phyloP scores from a whole-genome alignment of 129 eudicot genomes.

The Helichrysum umbraculigerum region DNA sequence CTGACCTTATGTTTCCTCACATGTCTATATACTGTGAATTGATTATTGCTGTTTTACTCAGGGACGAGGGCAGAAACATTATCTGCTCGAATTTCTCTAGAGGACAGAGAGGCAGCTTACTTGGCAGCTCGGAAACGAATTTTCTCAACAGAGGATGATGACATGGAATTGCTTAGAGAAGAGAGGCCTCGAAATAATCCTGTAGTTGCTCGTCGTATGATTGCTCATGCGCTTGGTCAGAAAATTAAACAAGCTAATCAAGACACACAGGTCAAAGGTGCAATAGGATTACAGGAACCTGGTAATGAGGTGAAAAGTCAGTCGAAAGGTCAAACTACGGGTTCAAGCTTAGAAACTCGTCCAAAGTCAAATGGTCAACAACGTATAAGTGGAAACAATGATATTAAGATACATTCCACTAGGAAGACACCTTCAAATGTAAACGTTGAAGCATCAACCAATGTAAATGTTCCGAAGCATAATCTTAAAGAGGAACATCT shows the following conservation, averaged over 20 bases:
- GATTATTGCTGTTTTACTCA: constrained; percentile 22
- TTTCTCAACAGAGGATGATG: constrained; percentile 49
- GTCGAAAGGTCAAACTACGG: constrained; percentile 21
- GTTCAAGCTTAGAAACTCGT: constrained; percentile 21
- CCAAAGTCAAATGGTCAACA: constrained; percentile 27
- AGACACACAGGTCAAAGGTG: constrained; percentile 9
- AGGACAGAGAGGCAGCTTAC: constrained; percentile 85
- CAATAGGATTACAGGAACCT: constrained; percentile 14
- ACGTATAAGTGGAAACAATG: neutral
- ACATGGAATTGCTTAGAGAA: constrained; percentile 31
- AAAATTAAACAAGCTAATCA: constrained; percentile 38
- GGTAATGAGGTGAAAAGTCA: constrained; percentile 26
- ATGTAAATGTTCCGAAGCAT: constrained; percentile 17
- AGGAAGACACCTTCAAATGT: constrained; percentile 20
- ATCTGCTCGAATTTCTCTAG: constrained; percentile 42
- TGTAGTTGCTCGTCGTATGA: constrained; percentile 94
- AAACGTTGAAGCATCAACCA: constrained; percentile 8
- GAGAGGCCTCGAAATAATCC: constrained; percentile 70
- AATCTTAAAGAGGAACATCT: constrained; percentile 56
- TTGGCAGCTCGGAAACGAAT: constrained; percentile 81
- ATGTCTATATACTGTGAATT: neutral
- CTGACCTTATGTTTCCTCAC: neutral
- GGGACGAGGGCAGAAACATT: constrained; percentile 43
- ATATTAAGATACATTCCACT: neutral
- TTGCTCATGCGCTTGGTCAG: constrained; percentile 88